Base-by-base conservation (phyloP, 1,284 basidiomycete genomes). In the Boletellus sp. region DNA sequence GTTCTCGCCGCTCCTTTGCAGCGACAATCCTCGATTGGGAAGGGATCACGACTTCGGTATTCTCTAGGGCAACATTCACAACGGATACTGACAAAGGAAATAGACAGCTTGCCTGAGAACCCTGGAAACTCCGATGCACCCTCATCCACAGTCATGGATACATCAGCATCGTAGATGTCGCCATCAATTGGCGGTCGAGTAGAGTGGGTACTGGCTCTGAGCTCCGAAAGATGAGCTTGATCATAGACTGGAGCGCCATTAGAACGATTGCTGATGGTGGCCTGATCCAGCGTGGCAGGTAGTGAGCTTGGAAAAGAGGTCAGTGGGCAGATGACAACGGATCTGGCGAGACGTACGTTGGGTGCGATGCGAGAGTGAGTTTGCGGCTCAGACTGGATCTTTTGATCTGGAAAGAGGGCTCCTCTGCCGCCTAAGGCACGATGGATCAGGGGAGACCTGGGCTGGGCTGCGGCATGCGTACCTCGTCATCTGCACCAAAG, bases 401-500 rank as follows among this genome's bases (percentile, higher is more conserved):
- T 66, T 89, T 91, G 22, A 91, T 71, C 71, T 86, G 77, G 65
- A 91, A 89, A 1, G 77, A 73, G 50, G 88, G 83, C 4, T 75
- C 79, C 46, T 76, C 78, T 15, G 74, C 76, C 60, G 79, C 78
- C 82, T 86, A n/a, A 49, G 49, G 47, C 41, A 38, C 2, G 39
- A 57, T 53, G 60, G 44, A 40, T 61, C 5, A 59, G 45, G 51
- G 58, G 64, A 50, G 72, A 64, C 54, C 46, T 45, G 24, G 38
- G 42, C 4, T 15, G 15, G 28, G 12, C 16, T 36, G 41, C 35
- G 54, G 51, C 65, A 64, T 59, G 66, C 77, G 54, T 61, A 87
- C 89, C 74, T 89, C 88, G 55, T 91, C 88, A 28, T 83, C 85
- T 12, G 73, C 86, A 7, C 90, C 92, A 72, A 95, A 95, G 66